Evolutionary conservation across 345 rosid genomes (phyloP).

Genomic region (Anacardium occidentale): DNA sequence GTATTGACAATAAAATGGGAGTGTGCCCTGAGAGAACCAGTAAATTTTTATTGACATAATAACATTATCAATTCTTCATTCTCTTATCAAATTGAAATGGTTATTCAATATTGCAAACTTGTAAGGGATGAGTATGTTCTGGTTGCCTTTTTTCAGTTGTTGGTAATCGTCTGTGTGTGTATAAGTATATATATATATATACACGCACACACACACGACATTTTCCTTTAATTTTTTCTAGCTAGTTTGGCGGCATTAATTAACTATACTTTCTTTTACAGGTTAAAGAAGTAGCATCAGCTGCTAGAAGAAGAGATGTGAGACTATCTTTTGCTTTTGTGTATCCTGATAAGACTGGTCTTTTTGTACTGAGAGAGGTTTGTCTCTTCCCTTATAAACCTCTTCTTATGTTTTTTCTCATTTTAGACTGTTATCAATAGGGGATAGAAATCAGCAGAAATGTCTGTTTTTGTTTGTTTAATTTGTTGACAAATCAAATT

Average conservation of each 20-base stretch:
- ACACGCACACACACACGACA: too few species aligned
- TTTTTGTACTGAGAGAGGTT: slow-evolving; percentile 75
- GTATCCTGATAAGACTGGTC: slow-evolving; percentile 78
- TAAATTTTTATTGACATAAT: neutral
- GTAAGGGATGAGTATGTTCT: neutral
- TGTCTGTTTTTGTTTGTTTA: neutral
- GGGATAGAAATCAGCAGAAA: neutral
- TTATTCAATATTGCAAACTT: neutral
- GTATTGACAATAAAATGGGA: neutral
- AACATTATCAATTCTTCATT: neutral
- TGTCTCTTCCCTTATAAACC: slow-evolving; percentile 7
- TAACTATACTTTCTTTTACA: slow-evolving; percentile 22
- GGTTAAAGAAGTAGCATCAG: slow-evolving; percentile 93
- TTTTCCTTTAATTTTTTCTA: neutral
- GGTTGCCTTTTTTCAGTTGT: neutral
- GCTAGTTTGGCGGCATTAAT: neutral
- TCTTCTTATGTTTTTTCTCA: neutral
- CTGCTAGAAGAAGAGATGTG: slow-evolving; percentile 91
- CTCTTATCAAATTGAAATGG: neutral
- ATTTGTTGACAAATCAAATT: neutral
- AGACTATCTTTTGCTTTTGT: slow-evolving; percentile 88
- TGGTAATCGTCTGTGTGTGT: neutral
- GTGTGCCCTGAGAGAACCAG: neutral
- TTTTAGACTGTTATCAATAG: neutral
- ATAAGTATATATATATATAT: neutral